Evolutionary conservation across 2,329 filamentous ascomycete genomes (phyloP).

Genomic region (Xylaria sp.): DNA sequence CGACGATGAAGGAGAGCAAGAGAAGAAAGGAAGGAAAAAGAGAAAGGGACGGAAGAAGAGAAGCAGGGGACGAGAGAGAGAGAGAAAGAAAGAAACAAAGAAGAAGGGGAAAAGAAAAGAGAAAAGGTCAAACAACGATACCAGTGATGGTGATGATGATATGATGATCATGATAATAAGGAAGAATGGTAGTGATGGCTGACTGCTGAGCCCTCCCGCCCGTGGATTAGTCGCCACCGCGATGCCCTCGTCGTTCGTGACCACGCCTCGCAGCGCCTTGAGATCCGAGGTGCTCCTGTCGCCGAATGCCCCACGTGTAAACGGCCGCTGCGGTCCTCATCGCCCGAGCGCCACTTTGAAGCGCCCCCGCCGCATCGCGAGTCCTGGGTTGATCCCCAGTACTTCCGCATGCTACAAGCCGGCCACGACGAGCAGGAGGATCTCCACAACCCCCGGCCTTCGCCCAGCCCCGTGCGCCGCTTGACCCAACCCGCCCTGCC

Average conservation of each 20-base stretch:
- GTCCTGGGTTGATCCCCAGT: conserved; percentile 87
- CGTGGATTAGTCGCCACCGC: conserved; percentile 77
- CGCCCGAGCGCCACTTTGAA: conserved; percentile 64
- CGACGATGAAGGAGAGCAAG: not conserved
- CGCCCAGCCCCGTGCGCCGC: conserved; percentile 66
- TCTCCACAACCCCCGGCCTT: conserved; percentile 54
- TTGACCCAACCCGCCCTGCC: conserved; percentile 60
- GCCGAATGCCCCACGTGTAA: conserved; percentile 93
- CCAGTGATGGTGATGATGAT: not conserved
- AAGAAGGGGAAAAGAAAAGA: not conserved
- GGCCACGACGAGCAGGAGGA: conserved; percentile 56
- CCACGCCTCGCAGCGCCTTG: conserved; percentile 83
- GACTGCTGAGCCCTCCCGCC: conserved; percentile 12
- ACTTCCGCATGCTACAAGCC: conserved; percentile 90
- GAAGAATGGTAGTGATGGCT: conserved; percentile 14
- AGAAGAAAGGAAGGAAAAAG: no score
- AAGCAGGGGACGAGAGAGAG: not conserved
- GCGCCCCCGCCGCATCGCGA: conserved; percentile 59
- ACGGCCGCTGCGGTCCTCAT: conserved; percentile 69
- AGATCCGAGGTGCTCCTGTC: conserved; percentile 73
- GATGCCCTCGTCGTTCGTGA: conserved; percentile 94
- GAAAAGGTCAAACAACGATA: not conserved
- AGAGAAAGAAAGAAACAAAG: not conserved
- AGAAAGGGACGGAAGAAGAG: no score
- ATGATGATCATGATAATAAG: not conserved